Evolutionary conservation across 1,139 yeast genomes (phyloP).

Genomic region (Debaryomyces udenii): DNA sequence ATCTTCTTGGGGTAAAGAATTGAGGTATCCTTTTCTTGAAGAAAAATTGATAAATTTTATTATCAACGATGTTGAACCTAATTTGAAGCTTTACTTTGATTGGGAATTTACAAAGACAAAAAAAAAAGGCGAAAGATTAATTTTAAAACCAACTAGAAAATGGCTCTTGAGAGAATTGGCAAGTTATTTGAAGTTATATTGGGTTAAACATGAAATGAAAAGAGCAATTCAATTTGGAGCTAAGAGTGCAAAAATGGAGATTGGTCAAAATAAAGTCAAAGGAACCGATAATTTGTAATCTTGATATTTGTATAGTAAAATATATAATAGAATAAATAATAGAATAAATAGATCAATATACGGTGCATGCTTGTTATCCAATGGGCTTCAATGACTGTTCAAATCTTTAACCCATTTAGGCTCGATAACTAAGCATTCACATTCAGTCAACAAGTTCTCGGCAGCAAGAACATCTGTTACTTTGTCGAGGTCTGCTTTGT

Average conservation of each 20-base stretch:
- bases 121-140: conserved; percentile 25
- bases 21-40: conserved; percentile 87
- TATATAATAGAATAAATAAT: conserved; percentile 9
- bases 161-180: conserved; percentile 68
- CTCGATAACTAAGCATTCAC: conserved; percentile 49
- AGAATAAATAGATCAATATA: conserved; percentile 8
- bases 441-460: conserved; percentile 36
- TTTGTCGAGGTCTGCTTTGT: conserved; percentile 23
- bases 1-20: conserved; percentile 85
- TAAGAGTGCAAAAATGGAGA: conserved; percentile 87
- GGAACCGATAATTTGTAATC: conserved; percentile 55
- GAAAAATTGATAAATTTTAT: conserved; percentile 59
- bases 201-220: conserved; percentile 76
- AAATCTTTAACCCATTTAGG: conserved; percentile 51
- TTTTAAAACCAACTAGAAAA: conserved; percentile 53
- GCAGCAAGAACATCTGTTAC: conserved; percentile 22
- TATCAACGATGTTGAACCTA: conserved; percentile 49
- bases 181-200: conserved; percentile 44
- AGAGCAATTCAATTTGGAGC: conserved; percentile 98
- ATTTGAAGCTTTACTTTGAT: conserved; percentile 45
- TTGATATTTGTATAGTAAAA: conserved; percentile 1
- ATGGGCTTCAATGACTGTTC: conserved; percentile 13
- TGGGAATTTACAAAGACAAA: conserved; percentile 35
- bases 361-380: not conserved
- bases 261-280: conserved; percentile 64